Base-by-base conservation (phyloP, 208 protist species). In the Angomonas desouzai region DNA sequence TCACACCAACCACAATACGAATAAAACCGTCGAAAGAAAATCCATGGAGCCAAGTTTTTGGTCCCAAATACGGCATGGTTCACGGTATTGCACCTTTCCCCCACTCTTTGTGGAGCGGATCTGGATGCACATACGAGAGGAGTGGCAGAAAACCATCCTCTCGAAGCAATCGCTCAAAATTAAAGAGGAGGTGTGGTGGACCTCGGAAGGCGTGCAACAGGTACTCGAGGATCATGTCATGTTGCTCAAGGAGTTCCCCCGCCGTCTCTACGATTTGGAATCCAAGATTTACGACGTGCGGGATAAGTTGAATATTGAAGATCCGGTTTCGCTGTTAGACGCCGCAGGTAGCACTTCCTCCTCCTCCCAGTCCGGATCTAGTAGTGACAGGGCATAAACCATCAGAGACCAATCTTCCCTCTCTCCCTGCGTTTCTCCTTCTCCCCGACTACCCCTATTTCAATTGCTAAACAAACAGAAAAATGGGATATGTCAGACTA, bases 201-300 rank as follows among this genome's bases (percentile, higher is more conserved):
- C 71, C 29, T 57, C 70, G 1, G 55, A 65, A 9, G 74, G 72
- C 9, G 78, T 80, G 32, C 62, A 76, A 64, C 25, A 48, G 10
- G 68, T 70, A 3, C 55, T 77, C 11, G 70, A 74, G 18, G 59
- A 59, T 36, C 69, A 72, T 28, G 27, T 77, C 49, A 48, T 34
- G 34, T 55, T 76, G 20, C 23, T 77, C 13, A 63, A 67, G 16
- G 49, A 47, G n/a, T 71, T 84, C 36, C 65, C 70, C 11, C n/a
- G 49, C 25, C 73, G 74, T 0, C 64, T 84, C n/a, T 55, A 51
- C 0, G 71, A 62, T 23, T 62, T 80, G 29, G 70, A 80, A 65
- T 33, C 51, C 2, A 64, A 73, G 38, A 55, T 76, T 27, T 34
- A 34, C 51, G 62, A 45, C 27, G 60, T 72, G 40, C 51, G 68